Conservation (phyloP, 2,329 filamentous ascomycete genomes). For the Fusarium citri region DNA sequence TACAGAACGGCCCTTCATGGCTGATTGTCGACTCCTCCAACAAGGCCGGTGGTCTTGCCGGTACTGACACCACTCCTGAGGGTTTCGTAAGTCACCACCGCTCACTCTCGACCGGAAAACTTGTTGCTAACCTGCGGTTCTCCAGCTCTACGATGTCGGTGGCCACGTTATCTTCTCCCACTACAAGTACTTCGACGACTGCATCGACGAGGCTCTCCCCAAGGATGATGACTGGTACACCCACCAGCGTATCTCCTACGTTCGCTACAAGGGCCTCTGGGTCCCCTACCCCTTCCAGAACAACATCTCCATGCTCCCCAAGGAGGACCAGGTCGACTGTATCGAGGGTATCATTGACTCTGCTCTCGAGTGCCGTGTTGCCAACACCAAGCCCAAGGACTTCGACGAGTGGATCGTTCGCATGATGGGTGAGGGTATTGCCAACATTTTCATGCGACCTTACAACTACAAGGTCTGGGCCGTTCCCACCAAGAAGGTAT, state of each 20-base stretch:
- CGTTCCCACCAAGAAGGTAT: constrained; percentile 94
- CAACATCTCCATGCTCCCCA: constrained; percentile 98
- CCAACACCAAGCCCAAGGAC: constrained; percentile 91
- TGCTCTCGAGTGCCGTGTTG: constrained; percentile 84
- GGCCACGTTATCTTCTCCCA: constrained; percentile 99
- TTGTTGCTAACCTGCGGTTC: constrained; percentile 29
- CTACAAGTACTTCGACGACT: constrained; percentile 99
- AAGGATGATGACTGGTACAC: constrained; percentile 96
- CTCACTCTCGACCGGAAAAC: constrained; percentile 10
- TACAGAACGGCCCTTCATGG: constrained; percentile 91
- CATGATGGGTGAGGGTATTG: constrained; percentile 89
- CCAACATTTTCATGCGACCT: constrained; percentile 97
- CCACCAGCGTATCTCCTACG: constrained; percentile 98
- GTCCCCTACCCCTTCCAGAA: constrained; percentile 99
- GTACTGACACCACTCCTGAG: constrained; percentile 93
- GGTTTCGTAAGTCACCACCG: constrained; percentile 82
- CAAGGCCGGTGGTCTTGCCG: constrained; percentile 93
- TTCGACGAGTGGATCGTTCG: constrained; percentile 99
- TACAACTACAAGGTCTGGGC: constrained; percentile 99
- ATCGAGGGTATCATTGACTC: constrained; percentile 97
- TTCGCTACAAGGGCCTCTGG: constrained; percentile 96
- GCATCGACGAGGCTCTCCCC: constrained; percentile 95
- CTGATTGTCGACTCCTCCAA: constrained; percentile 93
- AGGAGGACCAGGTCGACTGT: constrained; percentile 95
- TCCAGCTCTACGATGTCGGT: constrained; percentile 95